Percentiles rank a stretch among this genome's conserved stretches.
phyloP scores from a whole-genome alignment of 2,329 filamentous ascomycete species.

The Didymella sp. region DNA sequence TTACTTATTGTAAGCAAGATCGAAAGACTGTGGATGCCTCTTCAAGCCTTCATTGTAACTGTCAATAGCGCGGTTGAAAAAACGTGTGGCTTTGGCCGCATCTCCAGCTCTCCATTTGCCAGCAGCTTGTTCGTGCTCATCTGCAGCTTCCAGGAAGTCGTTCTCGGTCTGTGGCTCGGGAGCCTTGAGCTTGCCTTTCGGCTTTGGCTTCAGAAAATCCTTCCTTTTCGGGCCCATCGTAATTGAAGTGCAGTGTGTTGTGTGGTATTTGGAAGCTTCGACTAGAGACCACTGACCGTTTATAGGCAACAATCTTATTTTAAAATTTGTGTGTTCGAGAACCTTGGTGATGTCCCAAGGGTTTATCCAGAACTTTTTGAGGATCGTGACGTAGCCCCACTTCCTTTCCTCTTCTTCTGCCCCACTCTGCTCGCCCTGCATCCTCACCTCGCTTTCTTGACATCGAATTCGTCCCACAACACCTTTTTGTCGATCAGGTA shows the following conservation, averaged over 20 bases:
- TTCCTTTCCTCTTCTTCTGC: conserved; percentile 9
- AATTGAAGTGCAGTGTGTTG: neutral
- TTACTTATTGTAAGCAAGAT: conserved; percentile 78
- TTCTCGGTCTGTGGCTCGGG: conserved; percentile 67
- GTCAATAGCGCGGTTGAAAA: conserved; percentile 70
- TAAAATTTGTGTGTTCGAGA: neutral
- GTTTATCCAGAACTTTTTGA: conserved; percentile 19
- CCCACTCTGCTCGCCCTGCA: neutral
- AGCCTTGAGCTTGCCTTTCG: conserved; percentile 39
- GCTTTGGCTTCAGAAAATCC: conserved; percentile 41
- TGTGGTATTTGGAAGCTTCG: neutral
- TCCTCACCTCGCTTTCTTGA: conserved; percentile 31
- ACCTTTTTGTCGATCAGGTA: conserved; percentile 60
- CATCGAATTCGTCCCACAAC: conserved; percentile 55
- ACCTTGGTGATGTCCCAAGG: neutral
- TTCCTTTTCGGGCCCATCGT: conserved; percentile 44
- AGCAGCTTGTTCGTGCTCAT: conserved; percentile 73
- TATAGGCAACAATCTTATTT: neutral
- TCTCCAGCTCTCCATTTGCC: conserved; percentile 79
- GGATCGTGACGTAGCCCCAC: conserved; percentile 29
- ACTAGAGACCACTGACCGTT: neutral
- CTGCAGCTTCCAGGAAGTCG: conserved; percentile 72
- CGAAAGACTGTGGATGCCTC: conserved; percentile 68
- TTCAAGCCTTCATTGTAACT: conserved; percentile 69
- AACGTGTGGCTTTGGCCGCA: conserved; percentile 67